phyloP scores from a whole-genome alignment of 768 basidiomycete genomes.

The Neoboletus brunneissimus region DNA sequence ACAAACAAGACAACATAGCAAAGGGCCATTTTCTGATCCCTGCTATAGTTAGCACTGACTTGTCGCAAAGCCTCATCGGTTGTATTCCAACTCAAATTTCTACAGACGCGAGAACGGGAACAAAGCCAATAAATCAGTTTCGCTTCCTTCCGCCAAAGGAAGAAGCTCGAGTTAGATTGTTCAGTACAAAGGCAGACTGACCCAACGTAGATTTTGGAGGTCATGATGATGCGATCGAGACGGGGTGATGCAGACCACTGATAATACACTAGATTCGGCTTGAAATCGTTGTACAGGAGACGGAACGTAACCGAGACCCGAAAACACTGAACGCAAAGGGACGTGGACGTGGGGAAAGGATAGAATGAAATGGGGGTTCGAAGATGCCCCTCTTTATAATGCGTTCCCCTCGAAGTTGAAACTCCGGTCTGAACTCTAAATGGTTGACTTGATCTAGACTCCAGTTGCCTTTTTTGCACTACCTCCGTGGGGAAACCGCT shows the following conservation, averaged over 20 bases:
- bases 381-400: constrained; percentile 45
- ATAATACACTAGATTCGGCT: constrained; percentile 49
- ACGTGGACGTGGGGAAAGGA: constrained; percentile 50
- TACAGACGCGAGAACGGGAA: constrained; percentile 48
- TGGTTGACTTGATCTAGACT: constrained; percentile 20
- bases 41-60: constrained; percentile 65
- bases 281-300: constrained; percentile 50
- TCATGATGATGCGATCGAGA: constrained; percentile 45
- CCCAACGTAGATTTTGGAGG: constrained; percentile 87
- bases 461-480: constrained; percentile 18
- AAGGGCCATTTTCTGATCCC: constrained; percentile 20
- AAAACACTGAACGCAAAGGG: constrained; percentile 47
- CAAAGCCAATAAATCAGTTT: constrained; percentile 54
- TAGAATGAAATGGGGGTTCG: constrained; percentile 25
- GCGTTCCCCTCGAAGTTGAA: constrained; percentile 36
- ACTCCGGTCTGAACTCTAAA: constrained; percentile 46
- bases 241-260: constrained; percentile 26
- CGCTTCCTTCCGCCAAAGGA: constrained; percentile 41
- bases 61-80: constrained; percentile 86
- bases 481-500: constrained; percentile 12
- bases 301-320: constrained; percentile 55
- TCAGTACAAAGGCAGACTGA: constrained; percentile 69
- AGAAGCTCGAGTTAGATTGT: constrained; percentile 44
- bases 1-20: constrained; percentile 49
- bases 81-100: constrained; percentile 96